Evolutionary conservation across 495 filamentous ascomycete genomes (phyloP), one percentile per base, ranked within the genome.

Genomic region (Penicillium chermesinum): DNA sequence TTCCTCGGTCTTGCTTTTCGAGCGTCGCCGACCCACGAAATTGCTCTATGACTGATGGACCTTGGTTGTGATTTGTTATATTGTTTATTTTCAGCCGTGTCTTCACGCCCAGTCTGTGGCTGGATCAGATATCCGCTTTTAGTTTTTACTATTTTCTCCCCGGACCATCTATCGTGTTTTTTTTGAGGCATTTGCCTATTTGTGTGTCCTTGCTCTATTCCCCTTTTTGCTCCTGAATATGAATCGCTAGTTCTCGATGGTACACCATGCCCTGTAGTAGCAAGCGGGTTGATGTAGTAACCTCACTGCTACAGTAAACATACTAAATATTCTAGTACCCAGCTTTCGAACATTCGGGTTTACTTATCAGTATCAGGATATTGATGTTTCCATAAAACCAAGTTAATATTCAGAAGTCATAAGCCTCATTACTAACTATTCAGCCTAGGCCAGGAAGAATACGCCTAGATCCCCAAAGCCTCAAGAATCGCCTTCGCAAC

Each of bases 401-500:
- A 40, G 17, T 20, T 17, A 15, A 42, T 30, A 2, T 30, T 14
- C 40, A 22, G 27, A 33, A 32, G 3, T 37, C n/a, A 21, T 43
- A 7, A 30, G 32, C 25, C 25, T 30, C 25, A 30, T 30, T 5
- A 30, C 25, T 30, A 4, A 30, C 5, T 10, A 4, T 10, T 21
- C 40, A 30, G 25, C 25, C 18, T 22, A 41, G 38, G 38, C 16
- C 1, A 41, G 4, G 21, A 19, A 19, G 38, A 19, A 33, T 7
- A 44, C 14, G 35, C 38, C 46, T 50, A 66, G 33, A 64, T 18
- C 15, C 68, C 66, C 53, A 71, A 51, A 47, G 62, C 69, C 54
- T 63, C 57, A 33, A 73, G 42, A 41, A 78, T 59, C 15, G 56
- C 74, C 67, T 84, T 72, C 0, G 75, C 85, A 38, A 89, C 67